Evolutionary conservation across 1,139 yeast species (phyloP), one percentile per base, ranked within the genome.

Genomic region (Suhomyces bokatorum): DNA sequence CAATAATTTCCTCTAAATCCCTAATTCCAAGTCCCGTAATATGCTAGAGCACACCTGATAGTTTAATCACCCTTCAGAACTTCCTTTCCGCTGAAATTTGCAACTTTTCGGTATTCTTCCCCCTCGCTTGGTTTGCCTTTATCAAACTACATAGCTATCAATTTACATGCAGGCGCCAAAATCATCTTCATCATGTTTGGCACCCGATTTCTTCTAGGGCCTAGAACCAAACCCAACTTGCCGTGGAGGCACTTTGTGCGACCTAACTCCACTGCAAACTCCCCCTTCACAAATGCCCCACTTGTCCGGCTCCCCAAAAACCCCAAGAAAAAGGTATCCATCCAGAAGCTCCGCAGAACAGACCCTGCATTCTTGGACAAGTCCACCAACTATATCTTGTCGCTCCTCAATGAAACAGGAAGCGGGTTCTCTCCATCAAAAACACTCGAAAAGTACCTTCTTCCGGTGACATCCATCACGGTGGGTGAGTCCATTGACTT

Each of bases 401-500:
- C 69, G 2, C 56, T 67, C 4, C 55, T 68, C 35, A 63, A 62
- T 30, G 61, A 59, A 32, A 60, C 59, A 39, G 51, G 49, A 30
- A 57, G 58, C 17, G 52, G 53, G 27, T 56, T 55, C 14, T 55
- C 57, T 6, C 58, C 57, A 5, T 52, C 59, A 6, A 58, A 62
- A 37, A 59, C 60, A 9, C 53, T 67, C 38, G 67, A 60, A 29
- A 60, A 59, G 46, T 59, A 62, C 51, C 54, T 69, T 22, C 58
- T 60, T 6, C 64, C 70, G 37, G 64, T 67, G 38, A 82, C 87
- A 0, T 79, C 91, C 0, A 76, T 84, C 5, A 85, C 95, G 1
- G 75, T 83, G 0, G 85, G 90, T 45, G 95, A 87, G 53, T 62
- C 69, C 11, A 87, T 87, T 52, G 82, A 87, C 57, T 66, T 88